Evolutionary conservation across 2,329 filamentous ascomycete species (phyloP), one percentile per base, ranked within the genome.

Genomic region (Cladosporium sp.): DNA sequence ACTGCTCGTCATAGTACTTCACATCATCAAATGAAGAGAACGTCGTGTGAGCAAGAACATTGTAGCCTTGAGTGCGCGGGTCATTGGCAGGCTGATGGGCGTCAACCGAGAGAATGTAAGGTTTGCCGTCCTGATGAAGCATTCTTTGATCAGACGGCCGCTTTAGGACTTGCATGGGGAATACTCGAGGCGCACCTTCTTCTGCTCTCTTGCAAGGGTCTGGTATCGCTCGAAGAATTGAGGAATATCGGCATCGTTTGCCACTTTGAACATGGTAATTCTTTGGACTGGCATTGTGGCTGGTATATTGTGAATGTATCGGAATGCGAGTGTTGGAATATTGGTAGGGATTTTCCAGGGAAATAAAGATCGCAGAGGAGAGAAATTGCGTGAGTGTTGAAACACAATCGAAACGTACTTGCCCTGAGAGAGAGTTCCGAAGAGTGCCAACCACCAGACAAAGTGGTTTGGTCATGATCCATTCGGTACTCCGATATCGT

Each of bases 1-100:
- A 81, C 42, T 76, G 72, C 8, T 72, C 71, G 63, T 88, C 84
- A 64, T 86, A 88, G 69, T 78, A 88, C 57, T 79, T 73, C 78
- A 88, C 82, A 64, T 88, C 85, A 11, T 83, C 83, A 49, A 81
- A 60, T 52, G 69, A 82, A 39, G 77, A 75, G 62, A 88, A 88
- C 40, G 79, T 77, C 35, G 78, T 82, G 64, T 82, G 78, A 42
- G 78, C 78, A 13, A 80, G 74, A 47, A 88, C 60, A 7, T 82
- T 87, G 71, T 77, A 87, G 38, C 84, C 85, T 65, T 84, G 78
- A 57, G 74, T 76, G 25, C 83, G 79, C 15, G 77, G 70, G 58
- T 86, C 82, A 7, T 76, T 72, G 54, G 79, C 69, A 7, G 78
- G 74, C 18, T 70, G 66, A 27, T 78, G 78, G 12, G 78, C 82